Evolutionary conservation across 345 rosid species (phyloP), one percentile per base, ranked within the genome.

Genomic region (Populus deltoides): DNA sequence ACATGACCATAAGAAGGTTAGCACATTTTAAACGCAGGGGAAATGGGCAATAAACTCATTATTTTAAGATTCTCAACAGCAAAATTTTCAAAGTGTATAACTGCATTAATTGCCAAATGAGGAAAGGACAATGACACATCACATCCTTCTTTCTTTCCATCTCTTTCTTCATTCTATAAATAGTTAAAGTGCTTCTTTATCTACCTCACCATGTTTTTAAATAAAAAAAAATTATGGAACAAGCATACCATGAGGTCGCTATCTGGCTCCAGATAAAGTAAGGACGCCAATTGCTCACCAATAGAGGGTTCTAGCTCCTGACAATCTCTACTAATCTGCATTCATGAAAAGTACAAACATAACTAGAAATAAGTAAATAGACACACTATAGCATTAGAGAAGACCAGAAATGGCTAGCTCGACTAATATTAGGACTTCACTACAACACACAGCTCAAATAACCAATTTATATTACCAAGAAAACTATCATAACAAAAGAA

Each of bases 291-390:
- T 87, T 92, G 90, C 89, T 89, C 99, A 45, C 99, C 99, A 78
- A 96, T 43, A 41, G 97, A 92, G 66, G 92, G 90, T 86, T 96
- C 99, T 80, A 96, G 86, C 89, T 94, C 99, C 81, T 92, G 99
- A 84, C 99, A 96, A 76, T 96, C 99, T 90, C 99, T 94, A 83
- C 99, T 96, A 79, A 96, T 96, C 99, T 93, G 88, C 86, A 81
- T 72, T 57, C 35, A 62, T 45, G 75, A 67, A 74, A 76, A 78
- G 74, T 35, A 80, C 43, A 80, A 76, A 71, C 79, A 73, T 43
- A 71, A 80, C 72, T 53, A 27, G 51, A 45, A 78, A 78, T 45
- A 31, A 17, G 67, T 6, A 25, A 17, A 51, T 7, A 9, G 1
- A 1, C 10, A 51, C 57, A 51, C 2, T 51, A 51, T 51, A 51